Base-by-base conservation (phyloP, 179 eudicot species). In the Spinacia oleracea region DNA sequence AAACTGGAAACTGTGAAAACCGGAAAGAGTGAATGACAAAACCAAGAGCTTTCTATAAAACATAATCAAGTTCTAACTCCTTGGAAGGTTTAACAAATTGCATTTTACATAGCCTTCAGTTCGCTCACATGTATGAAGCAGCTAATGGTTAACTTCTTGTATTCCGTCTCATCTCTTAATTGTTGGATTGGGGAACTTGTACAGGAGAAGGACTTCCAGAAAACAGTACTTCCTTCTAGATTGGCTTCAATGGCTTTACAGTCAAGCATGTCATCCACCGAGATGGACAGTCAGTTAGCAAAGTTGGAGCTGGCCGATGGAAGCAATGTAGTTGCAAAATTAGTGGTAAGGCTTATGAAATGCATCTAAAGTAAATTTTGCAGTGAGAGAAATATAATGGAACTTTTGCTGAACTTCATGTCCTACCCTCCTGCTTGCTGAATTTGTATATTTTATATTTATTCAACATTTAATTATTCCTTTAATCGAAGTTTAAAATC, bases 241-340 rank as follows among this genome's bases (percentile, higher is more conserved):
- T 82, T 96, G 77, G 85, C 86, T 67, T 90, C 97, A 27, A 84
- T 96, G 89, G 77, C 75, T 80, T 75, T 86, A 43, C 82, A 79
- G 77, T 87, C 94, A 81, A 83, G 83, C 55, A 75, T 76, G 43
- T 79, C 93, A 78, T 50, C 88, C 1, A 29, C 85, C 60, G 71
- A 84, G 69, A 74, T 80, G 70, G 69, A 76, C 48, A 86, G 87
- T 79, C 90, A 84, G 73, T 82, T 87, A 76, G 91, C 94, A 48
- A 91, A 89, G 81, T 78, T 96, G 91, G 93, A 92, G 76, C 85
- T 96, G 73, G 83, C 85, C 18, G 86, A 96, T 85, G 98, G 98
- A 59, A 87, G 81, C 78, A 86, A 80, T 77, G 62, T 96, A 75
- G 81, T 79, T 76, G 90, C 99, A 50, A 96, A 91, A 79, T 84